These are phyloP conservation scores for Tuber calosporum DNA, from an alignment of 495 filamentous ascomycete species.

Conservation along the genomic window DNA sequence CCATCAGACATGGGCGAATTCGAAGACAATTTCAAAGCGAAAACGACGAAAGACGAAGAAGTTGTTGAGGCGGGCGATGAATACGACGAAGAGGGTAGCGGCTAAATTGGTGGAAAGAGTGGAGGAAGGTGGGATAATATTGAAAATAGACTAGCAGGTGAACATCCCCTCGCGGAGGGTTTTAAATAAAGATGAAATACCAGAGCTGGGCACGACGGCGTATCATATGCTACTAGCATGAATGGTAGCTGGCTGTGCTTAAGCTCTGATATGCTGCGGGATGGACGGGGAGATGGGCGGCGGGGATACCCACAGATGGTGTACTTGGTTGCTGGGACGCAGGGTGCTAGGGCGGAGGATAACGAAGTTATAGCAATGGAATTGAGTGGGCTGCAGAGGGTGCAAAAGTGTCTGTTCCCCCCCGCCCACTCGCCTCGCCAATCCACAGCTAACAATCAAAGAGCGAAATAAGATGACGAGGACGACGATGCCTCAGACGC, in stretches of 20 bases:
- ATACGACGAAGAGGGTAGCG: slow-evolving; percentile 72
- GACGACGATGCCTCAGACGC: not conserved
- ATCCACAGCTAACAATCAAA: not conserved
- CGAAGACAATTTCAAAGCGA: slow-evolving; percentile 88
- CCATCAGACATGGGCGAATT: slow-evolving; percentile 68
- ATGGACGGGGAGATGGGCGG: too few relatives aligned
- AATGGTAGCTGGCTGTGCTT: slow-evolving; percentile 86
- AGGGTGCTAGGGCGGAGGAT: too few relatives aligned
- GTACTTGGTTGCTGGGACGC: too few relatives aligned
- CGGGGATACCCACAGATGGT: too few relatives aligned
- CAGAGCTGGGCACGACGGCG: slow-evolving; percentile 77
- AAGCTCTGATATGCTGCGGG: too few relatives aligned
- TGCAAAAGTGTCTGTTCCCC: not conserved
- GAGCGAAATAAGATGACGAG: not conserved
- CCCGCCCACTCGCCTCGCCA: not conserved
- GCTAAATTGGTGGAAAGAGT: slow-evolving; percentile 34
- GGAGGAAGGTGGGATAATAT: slow-evolving; percentile 61
- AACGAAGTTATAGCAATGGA: too few relatives aligned
- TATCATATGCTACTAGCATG: slow-evolving; percentile 95
- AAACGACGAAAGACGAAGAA: slow-evolving; percentile 91
- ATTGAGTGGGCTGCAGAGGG: not conserved
- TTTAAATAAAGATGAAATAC: slow-evolving; percentile 57
- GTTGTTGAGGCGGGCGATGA: slow-evolving; percentile 83
- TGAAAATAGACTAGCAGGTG: slow-evolving; percentile 44
- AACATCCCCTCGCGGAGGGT: too few relatives aligned